Base-by-base conservation (phyloP, 208 protist genomes). In the Kentomonas sorsogonicus region DNA sequence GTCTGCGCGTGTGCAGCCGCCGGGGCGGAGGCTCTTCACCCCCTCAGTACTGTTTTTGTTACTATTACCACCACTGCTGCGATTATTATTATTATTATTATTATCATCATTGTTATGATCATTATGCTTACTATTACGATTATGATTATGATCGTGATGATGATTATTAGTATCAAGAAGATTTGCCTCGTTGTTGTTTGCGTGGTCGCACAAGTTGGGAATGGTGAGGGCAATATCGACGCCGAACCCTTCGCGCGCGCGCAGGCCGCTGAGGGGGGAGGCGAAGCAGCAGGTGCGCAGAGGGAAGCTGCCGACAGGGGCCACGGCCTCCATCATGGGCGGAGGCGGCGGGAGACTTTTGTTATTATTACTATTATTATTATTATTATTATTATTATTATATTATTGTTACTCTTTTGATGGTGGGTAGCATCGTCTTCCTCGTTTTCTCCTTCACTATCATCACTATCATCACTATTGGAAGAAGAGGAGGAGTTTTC, bases 271-370 rank as follows among this genome's bases (percentile, higher is more conserved):
- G 34, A 89, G 86, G 11, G 86, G 82, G 4, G 74, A 70, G 34
- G 66, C 71, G 68, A 90, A 72, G 30, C 82, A 70, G 53, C 78
- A 88, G 15, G 77, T 86, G 61, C 87, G 87, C 1, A 91, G 67
- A 15, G 86, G 69, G 61, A 91, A 90, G 57, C 87, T 89, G n/a
- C 83, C 87, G 13, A 63, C 83, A 18, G 74, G 66, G 30, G 65
- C 75, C 31, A 91, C 76, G 0, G 63, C 78, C 45, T 69, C 79
- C 46, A 57, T 43, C 25, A 34, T 54, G 9, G 23, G 20, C 47
- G 34, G 59, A 11, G 34, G 58, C 51, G 22, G 65, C 46, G 20
- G 48, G 51, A 0, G 39, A 11, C 30, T 16, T 20, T 46, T 40
- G 31, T 48, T 48, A 20, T 48, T 18, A 48, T 48, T 48, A 48